phyloP scores from a whole-genome alignment of 2,329 filamentous ascomycete species.

The Septoria linicola region DNA sequence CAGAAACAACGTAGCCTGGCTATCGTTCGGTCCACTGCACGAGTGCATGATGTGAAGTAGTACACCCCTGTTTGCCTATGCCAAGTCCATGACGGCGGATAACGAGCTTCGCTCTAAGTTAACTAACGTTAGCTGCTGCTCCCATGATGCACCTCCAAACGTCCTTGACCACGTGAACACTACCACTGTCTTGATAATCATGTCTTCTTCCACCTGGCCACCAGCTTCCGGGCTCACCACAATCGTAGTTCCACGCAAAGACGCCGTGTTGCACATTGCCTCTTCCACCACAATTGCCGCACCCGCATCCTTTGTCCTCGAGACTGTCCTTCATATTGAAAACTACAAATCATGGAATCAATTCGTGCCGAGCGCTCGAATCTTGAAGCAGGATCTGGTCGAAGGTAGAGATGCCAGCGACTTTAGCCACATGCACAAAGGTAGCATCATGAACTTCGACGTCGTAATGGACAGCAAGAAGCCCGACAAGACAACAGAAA shows the following conservation, averaged over 20 bases:
- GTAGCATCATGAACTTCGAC: slow-evolving; percentile 28
- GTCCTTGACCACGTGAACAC: too few relatives aligned
- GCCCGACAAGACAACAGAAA: slow-evolving; percentile 23
- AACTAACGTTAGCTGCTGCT: too few relatives aligned
- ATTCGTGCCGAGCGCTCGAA: slow-evolving; percentile 45
- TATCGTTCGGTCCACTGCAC: too few relatives aligned
- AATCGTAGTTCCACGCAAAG: slow-evolving; percentile 24
- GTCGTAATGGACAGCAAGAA: slow-evolving; percentile 33
- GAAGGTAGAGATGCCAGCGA: slow-evolving; percentile 2
- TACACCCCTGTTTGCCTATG: too few relatives aligned
- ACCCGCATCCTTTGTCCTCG: slow-evolving; percentile 42
- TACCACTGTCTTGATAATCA: not conserved
- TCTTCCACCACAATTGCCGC: slow-evolving; percentile 40
- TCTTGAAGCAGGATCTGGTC: slow-evolving; percentile 26
- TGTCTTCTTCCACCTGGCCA: slow-evolving; percentile 25
- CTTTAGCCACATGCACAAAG: slow-evolving; percentile 19
- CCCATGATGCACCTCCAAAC: too few relatives aligned
- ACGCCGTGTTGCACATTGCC: slow-evolving; percentile 25
- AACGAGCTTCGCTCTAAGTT: too few relatives aligned
- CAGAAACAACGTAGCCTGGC: too few relatives aligned
- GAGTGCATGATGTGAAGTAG: too few relatives aligned
- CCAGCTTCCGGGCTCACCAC: slow-evolving; percentile 30
- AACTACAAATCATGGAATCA: slow-evolving; percentile 48
- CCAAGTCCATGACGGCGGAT: too few relatives aligned
- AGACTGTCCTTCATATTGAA: slow-evolving; percentile 43